Evolutionary conservation across 345 rosid species (phyloP).

Genomic region (Psidium friedrichsthalianum): DNA sequence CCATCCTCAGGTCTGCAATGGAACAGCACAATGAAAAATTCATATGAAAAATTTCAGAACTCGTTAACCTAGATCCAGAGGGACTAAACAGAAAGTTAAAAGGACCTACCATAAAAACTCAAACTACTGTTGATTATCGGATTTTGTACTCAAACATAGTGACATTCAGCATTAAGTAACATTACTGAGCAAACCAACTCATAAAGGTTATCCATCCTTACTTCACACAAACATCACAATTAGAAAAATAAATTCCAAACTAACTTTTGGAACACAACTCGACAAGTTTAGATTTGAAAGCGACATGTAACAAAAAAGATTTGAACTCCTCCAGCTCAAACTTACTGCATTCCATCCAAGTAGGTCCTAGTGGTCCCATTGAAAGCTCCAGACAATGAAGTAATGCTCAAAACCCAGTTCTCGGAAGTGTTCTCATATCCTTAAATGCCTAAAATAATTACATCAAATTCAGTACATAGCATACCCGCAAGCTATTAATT

Average conservation of each 20-base stretch:
- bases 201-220: background rate
- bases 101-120: background rate
- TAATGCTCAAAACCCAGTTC: conserved; percentile 89
- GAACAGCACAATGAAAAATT: background rate
- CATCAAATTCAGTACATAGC: no score
- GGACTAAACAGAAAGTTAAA: background rate
- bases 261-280: background rate
- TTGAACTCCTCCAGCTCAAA: conserved; percentile 1
- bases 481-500: background rate
- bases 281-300: background rate
- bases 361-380: conserved; percentile 92
- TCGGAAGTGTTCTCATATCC: conserved; percentile 70
- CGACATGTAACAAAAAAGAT: background rate
- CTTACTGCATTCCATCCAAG: conserved; percentile 90
- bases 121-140: background rate
- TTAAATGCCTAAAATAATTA: conserved; percentile 45
- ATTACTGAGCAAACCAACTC: background rate
- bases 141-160: background rate
- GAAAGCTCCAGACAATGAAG: conserved; percentile 91
- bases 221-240: background rate
- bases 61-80: background rate
- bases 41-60: background rate
- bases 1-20: conserved; percentile 79
- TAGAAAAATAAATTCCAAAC: background rate
- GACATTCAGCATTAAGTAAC: background rate